Conservation (phyloP, 108 stramenopile species). For the Conticribra weissflogii region DNA sequence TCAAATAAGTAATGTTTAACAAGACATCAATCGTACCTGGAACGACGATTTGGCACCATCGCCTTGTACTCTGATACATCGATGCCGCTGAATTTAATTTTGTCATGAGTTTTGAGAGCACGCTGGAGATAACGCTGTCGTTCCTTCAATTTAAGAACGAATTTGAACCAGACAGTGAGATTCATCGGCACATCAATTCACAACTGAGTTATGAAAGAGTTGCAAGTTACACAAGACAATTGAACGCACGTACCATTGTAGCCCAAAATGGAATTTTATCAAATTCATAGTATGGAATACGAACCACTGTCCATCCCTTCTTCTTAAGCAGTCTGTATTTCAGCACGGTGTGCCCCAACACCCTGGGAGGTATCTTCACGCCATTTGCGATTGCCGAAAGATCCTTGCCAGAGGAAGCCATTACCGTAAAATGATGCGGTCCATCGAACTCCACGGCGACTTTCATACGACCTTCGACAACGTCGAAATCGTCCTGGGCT, state of each 20-base stretch:
- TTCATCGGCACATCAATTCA: neutral
- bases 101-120: conserved; percentile 82
- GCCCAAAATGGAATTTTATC: conserved; percentile 91
- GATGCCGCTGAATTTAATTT: conserved; percentile 73
- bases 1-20: no score
- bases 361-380: conserved; percentile 49
- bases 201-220: neutral
- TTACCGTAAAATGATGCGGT: conserved; percentile 83
- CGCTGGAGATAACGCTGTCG: conserved; percentile 87
- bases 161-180: neutral
- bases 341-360: conserved; percentile 83
- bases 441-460: conserved; percentile 92
- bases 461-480: conserved; percentile 31
- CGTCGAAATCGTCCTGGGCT: conserved; percentile 49
- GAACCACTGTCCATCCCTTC: conserved; percentile 85
- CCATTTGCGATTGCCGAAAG: conserved; percentile 30
- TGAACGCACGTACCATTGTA: conserved; percentile 58
- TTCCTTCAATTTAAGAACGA: conserved; percentile 42
- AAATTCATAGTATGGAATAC: conserved; percentile 89
- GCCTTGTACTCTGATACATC: conserved; percentile 87
- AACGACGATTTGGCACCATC: conserved; percentile 56
- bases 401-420: conserved; percentile 35
- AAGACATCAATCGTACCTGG: conserved; percentile 73
- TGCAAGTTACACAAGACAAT: neutral
- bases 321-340: conserved; percentile 85